phyloP scores from a whole-genome alignment of 257 asterid genomes.

The Solanum ossicruentum region DNA sequence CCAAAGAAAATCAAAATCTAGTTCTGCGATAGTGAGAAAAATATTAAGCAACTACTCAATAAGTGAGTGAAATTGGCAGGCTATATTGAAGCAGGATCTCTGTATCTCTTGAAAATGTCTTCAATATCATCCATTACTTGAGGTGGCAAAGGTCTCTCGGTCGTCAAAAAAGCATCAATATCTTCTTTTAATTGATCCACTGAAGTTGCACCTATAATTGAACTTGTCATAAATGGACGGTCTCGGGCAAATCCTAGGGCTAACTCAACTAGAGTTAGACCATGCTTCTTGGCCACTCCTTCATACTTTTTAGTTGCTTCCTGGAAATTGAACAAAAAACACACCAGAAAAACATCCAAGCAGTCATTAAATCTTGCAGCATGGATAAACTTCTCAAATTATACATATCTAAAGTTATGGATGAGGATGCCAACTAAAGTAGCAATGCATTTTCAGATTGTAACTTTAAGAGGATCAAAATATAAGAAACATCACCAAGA shows the following conservation, averaged over 20 bases:
- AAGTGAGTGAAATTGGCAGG: background rate
- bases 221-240: constrained; percentile 63
- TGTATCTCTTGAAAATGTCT: constrained; percentile 56
- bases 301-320: constrained; percentile 55
- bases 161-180: constrained; percentile 54
- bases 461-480: background rate
- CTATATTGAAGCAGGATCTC: constrained; percentile 51
- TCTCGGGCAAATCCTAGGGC: constrained; percentile 81
- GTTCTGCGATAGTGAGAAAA: background rate
- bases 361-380: background rate
- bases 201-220: constrained; percentile 73
- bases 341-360: background rate
- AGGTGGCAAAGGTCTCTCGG: constrained; percentile 56
- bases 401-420: background rate
- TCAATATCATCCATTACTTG: constrained; percentile 52
- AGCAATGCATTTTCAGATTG: background rate
- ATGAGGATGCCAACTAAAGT: background rate
- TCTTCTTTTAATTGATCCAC: constrained; percentile 68
- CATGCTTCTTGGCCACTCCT: constrained; percentile 75
- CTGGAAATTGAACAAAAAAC: constrained; percentile 23
- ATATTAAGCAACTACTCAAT: background rate
- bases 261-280: constrained; percentile 53
- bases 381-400: background rate
- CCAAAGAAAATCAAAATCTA: background rate
- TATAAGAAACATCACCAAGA: background rate